Evolutionary conservation across 2,329 filamentous ascomycete genomes (phyloP).

Genomic region (Aulographum hederae): DNA sequence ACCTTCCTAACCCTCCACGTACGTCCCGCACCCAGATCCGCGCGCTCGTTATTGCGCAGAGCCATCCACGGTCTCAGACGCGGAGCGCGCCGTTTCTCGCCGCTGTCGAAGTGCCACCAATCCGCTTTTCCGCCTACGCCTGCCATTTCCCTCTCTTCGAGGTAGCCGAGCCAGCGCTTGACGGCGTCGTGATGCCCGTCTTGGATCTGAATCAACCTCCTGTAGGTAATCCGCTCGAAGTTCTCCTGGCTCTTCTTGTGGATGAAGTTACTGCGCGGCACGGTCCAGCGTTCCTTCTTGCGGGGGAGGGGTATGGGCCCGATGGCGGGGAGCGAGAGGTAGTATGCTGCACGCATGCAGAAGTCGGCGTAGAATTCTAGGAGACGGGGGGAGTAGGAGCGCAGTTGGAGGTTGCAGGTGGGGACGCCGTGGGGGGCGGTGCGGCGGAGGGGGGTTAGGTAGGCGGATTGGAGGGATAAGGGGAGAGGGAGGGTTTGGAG

Average conservation of each 20-base stretch:
- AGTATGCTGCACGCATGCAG: constrained; percentile 85
- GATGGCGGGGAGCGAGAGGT: constrained; percentile 66
- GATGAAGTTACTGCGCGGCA: constrained; percentile 75
- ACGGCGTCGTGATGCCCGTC: constrained; percentile 82
- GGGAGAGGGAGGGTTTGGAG: constrained; percentile 38
- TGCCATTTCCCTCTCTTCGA: constrained; percentile 82
- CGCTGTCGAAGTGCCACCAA: constrained; percentile 81
- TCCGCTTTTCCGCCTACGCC: constrained; percentile 99
- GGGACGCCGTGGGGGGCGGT: constrained; percentile 59
- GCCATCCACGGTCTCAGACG: too few relatives aligned
- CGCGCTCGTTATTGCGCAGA: too few relatives aligned
- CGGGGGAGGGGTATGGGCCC: constrained; percentile 75
- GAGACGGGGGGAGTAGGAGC: constrained; percentile 77
- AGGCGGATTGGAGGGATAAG: constrained; percentile 66
- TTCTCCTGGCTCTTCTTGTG: constrained; percentile 98
- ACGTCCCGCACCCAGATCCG: too few relatives aligned
- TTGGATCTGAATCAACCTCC: constrained; percentile 77
- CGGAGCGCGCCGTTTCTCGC: too few relatives aligned
- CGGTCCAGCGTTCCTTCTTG: constrained; percentile 85
- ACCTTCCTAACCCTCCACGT: too few relatives aligned
- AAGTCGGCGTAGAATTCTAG: constrained; percentile 93
- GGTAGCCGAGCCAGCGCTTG: constrained; percentile 78
- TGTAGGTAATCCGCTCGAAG: constrained; percentile 78
- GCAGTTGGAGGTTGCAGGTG: constrained; percentile 77
- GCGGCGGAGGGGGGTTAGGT: constrained; percentile 67